Conservation (phyloP, 2,329 filamentous ascomycete species). For the Cadophora sp. region DNA sequence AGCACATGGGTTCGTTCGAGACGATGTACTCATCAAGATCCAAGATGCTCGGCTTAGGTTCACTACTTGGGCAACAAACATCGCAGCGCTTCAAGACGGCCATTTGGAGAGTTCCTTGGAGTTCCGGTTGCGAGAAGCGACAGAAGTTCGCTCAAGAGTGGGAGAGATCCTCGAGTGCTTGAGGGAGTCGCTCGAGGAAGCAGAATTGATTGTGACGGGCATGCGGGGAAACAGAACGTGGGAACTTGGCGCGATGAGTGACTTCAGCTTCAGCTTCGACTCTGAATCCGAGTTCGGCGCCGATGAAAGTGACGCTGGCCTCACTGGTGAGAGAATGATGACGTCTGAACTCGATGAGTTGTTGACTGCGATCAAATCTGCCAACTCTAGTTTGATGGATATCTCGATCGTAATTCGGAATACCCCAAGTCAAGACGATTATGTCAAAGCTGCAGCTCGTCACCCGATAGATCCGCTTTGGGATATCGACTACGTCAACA, state of each 20-base stretch:
- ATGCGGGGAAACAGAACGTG: constrained; percentile 31
- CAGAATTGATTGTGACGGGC: constrained; percentile 32
- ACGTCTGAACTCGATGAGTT: constrained; percentile 38
- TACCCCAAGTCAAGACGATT: constrained; percentile 37
- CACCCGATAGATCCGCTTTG: constrained; percentile 26
- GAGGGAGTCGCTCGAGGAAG: constrained; percentile 31
- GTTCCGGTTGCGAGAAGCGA: constrained; percentile 35
- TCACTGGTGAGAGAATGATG: not conserved
- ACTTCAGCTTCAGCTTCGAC: constrained; percentile 25
- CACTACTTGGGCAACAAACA: constrained; percentile 37
- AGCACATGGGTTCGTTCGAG: constrained; percentile 24
- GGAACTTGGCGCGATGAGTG: constrained; percentile 27
- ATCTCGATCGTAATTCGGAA: constrained; percentile 37
- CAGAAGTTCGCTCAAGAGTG: constrained; percentile 31
- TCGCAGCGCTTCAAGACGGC: constrained; percentile 35
- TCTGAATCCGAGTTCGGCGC: not conserved
- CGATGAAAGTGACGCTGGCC: constrained; percentile 21
- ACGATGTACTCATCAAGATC: constrained; percentile 18
- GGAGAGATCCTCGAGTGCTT: constrained; percentile 33
- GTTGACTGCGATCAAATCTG: constrained; percentile 30
- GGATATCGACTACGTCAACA: constrained; percentile 37
- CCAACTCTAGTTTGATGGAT: constrained; percentile 36
- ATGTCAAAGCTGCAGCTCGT: constrained; percentile 37
- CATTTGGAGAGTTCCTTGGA: constrained; percentile 34
- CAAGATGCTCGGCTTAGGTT: constrained; percentile 31